Conservation (phyloP, 495 filamentous ascomycete species). For the Aspergillus bertholletiae region DNA sequence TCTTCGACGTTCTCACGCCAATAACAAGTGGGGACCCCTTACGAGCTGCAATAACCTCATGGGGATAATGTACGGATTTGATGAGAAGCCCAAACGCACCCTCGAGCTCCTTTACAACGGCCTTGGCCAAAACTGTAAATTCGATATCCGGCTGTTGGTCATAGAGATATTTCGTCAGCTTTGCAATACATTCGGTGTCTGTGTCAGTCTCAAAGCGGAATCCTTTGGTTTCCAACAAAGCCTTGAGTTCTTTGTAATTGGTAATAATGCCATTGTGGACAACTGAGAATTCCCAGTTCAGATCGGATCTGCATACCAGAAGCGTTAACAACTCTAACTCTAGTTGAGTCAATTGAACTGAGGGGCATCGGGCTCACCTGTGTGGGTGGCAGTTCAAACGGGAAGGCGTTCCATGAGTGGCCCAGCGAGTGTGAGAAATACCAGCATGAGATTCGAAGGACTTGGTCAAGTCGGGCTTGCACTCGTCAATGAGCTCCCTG, state of each 20-base stretch:
- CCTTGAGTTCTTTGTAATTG: slow-evolving; percentile 99
- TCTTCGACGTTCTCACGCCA: slow-evolving; percentile 90
- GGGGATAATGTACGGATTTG: slow-evolving; percentile 97
- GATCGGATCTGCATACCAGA: slow-evolving; percentile 57
- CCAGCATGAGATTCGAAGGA: slow-evolving; percentile 95
- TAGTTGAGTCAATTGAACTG: background rate
- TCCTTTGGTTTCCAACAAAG: slow-evolving; percentile 86
- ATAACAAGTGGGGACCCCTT: slow-evolving; percentile 97
- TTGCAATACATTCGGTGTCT: slow-evolving; percentile 98
- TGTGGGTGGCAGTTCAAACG: slow-evolving; percentile 97
- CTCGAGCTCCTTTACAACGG: slow-evolving; percentile 96
- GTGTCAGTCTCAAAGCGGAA: slow-evolving; percentile 99
- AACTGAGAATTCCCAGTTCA: slow-evolving; percentile 91
- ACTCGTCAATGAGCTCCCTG: slow-evolving; percentile 83
- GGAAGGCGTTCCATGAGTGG: slow-evolving; percentile 92
- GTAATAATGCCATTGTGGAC: slow-evolving; percentile 99
- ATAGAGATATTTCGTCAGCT: slow-evolving; percentile 96
- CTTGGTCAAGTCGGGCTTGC: slow-evolving; percentile 79
- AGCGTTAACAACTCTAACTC: background rate
- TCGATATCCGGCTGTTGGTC: slow-evolving; percentile 92
- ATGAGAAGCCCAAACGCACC: slow-evolving; percentile 94
- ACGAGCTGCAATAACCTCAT: slow-evolving; percentile 94
- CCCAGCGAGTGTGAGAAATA: slow-evolving; percentile 98
- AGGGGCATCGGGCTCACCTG: slow-evolving; percentile 55
- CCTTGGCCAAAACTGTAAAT: slow-evolving; percentile 93